Conservation (phyloP, 805 yeast species). For the Geotrichum ghanense region DNA sequence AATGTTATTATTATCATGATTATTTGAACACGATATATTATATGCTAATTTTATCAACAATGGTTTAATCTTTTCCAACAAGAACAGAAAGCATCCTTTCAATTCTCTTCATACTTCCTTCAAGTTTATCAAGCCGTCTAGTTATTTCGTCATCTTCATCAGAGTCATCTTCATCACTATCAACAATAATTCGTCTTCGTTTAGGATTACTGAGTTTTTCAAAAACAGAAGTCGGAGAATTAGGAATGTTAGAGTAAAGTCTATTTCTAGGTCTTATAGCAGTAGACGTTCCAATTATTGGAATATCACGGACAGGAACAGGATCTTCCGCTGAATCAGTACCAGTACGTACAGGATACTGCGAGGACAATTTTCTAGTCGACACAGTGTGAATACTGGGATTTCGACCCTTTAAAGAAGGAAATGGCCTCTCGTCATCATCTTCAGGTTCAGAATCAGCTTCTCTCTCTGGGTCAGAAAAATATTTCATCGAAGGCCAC, state of each 20-base stretch:
- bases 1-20: too few relatives aligned
- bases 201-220: background rate
- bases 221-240: background rate
- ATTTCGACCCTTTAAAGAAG: background rate
- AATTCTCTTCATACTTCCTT: background rate
- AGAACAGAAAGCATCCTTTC: background rate
- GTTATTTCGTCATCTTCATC: background rate
- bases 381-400: background rate
- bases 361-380: background rate
- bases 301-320: background rate
- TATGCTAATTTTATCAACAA: too few relatives aligned
- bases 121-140: background rate
- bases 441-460: background rate
- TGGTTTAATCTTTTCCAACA: too few relatives aligned
- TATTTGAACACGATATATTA: too few relatives aligned
- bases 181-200: background rate
- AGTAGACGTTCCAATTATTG: background rate
- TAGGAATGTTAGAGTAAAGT: background rate
- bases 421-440: background rate
- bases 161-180: slow-evolving; percentile 1
- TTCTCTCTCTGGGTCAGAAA: background rate
- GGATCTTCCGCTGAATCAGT: background rate
- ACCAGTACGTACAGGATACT: background rate
- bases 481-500: background rate
- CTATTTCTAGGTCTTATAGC: background rate